Base-by-base conservation (phyloP, 164 flowering plant species). In the Annona cherimola region DNA sequence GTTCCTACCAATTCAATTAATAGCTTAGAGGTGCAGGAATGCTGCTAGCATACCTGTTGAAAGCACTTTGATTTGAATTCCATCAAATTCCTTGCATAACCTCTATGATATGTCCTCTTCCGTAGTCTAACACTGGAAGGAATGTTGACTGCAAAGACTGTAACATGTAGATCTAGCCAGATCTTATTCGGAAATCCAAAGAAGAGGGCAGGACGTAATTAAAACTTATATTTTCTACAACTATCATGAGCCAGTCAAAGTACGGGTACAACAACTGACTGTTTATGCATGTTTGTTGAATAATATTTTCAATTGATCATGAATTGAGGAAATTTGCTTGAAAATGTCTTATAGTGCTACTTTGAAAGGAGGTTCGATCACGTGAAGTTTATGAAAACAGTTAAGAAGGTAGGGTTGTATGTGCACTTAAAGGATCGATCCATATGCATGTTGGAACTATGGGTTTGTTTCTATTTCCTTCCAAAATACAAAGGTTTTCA, bases 371-470 rank as follows among this genome's bases (percentile, higher is more conserved):
- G 88, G 73, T 82, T 81, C 66, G 87, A 87, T 69, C 72, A 86
- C 55, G 88, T 84, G 64, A 82, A 73, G 77, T 87, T 87, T 39
- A 77, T 87, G 59, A 87, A 84, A 81, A 75, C 82, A n/a, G 88
- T 84, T 46, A 81, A 81, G 39, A 82, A 83, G 71, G 89, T 87
- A 50, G 89, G 91, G 40, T 82, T 87, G 16, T 76, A 71, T 41
- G 86, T 83, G 26, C 86, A 84, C 76, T 68, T 87, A n/a, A 71
- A 77, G 91, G 73, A 87, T 87, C 60, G 91, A 89, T 1, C 91
- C 91, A 5, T 87, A 87, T 81, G 91, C 80, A 45, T 87, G 89
- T 74, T 87, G 91, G 91, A 87, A 87, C 64, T 87, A 86, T 73
- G 91, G 91, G 91, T 87, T 8, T 57, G 72, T 54, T 66, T 50